Evolutionary conservation across 805 yeast species (phyloP), one percentile per base, ranked within the genome.

Genomic region (Spathaspora passalidarum): DNA sequence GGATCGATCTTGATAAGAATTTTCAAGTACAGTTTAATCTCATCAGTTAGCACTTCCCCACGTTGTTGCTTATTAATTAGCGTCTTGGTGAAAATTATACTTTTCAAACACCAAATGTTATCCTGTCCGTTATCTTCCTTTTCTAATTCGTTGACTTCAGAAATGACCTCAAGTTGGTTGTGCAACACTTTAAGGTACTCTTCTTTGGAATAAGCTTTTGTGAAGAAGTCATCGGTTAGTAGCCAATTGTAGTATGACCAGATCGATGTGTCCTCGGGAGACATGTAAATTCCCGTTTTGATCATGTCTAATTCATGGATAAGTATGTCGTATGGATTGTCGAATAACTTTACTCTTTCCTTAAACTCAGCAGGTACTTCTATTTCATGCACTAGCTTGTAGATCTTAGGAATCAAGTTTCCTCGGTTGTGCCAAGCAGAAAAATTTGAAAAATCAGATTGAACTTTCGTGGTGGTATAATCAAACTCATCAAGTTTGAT

Each of bases 351-450:
- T 37, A 36, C 29, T 46, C 50, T 44, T 14, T 22, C 36, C 8
- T 21, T 16, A 16, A 29, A 22, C 13, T 40, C 20, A 8, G 38
- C 32, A 14, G 38, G 41, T 18, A 43, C 26, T 9, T 21, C 17
- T 4, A 50, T 11, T 17, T 18, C 22, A 26, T 32, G 44, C 18
- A 54, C 39, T 38, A 51, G 42, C 0, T 56, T 52, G 44, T 79
- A 73, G 42, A 87, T 62, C 42, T 65, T 65, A 2, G 83, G 81
- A 10, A 92, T 75, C 48, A 91, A 66, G 47, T 80, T 82, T 1
- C 89, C 78, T 51, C 98, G 73, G 61, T 88, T 88, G 63, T 92
- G 97, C 96, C 96, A 90, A 5, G 99, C 98, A 2, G 96, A 88
- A 57, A 86, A 94, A 63, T 94, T 94, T 32, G 97, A 87, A 47